Conservation (phyloP, 306 rosid genomes). For the Cucurbita maxima region DNA sequence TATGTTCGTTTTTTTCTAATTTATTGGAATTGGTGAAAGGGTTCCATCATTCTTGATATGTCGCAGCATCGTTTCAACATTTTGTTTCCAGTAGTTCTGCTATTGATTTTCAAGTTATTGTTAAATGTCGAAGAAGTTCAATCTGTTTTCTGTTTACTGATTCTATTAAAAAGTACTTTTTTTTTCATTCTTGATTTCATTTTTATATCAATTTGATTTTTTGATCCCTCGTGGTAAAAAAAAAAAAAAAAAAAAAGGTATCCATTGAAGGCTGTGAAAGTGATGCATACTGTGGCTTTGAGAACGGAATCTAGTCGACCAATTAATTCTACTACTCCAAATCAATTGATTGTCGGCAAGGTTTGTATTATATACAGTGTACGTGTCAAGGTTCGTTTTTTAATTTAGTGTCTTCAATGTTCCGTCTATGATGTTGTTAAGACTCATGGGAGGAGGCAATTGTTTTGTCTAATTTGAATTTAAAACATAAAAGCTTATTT, state of each 20-base stretch:
- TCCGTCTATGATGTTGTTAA: background rate
- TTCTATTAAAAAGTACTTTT: background rate
- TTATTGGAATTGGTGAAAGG: background rate
- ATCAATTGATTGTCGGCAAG: slow-evolving; percentile 24
- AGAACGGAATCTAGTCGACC: slow-evolving; percentile 58
- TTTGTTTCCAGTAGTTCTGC: background rate
- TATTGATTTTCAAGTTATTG: background rate
- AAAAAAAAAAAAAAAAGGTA: slow-evolving; percentile 39
- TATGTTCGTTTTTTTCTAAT: background rate
- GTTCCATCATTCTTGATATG: background rate
- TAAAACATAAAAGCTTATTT: background rate
- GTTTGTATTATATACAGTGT: slow-evolving; percentile 22
- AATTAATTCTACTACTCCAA: slow-evolving; percentile 30
- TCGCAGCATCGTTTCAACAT: background rate
- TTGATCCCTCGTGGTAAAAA: background rate
- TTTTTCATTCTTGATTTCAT: background rate
- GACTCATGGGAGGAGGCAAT: background rate
- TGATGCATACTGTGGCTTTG: slow-evolving; percentile 81
- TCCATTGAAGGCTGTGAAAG: slow-evolving; percentile 92
- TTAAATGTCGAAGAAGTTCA: background rate
- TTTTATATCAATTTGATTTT: background rate
- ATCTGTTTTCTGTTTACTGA: background rate
- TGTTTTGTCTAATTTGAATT: background rate
- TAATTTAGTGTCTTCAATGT: background rate
- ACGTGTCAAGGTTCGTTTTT: background rate